Conservation (phyloP, 2,329 filamentous ascomycete genomes). For the Zymoseptoria pseudotritici region DNA sequence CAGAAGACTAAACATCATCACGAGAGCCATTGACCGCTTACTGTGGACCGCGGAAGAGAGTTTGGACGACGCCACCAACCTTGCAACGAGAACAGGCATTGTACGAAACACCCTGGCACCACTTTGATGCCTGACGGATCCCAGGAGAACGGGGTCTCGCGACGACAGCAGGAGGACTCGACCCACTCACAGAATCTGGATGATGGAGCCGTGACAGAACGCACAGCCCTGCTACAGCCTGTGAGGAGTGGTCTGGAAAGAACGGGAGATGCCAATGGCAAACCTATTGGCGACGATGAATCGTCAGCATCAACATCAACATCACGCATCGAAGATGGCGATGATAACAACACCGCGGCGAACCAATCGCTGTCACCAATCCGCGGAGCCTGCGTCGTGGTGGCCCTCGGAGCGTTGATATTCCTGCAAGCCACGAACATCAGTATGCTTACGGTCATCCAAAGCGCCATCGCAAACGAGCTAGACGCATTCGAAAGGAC, state of each 20-base stretch:
- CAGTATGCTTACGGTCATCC: conserved; percentile 72
- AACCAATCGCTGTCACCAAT: conserved; percentile 17
- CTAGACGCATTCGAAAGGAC: conserved; percentile 64
- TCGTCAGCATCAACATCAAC: background rate
- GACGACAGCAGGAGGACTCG: background rate
- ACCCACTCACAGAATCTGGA: background rate
- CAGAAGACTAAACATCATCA: background rate
- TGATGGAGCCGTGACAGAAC: background rate
- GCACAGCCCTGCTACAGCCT: background rate
- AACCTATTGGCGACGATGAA: background rate
- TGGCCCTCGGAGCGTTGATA: conserved; percentile 26
- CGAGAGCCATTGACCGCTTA: background rate
- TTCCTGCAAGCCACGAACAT: conserved; percentile 56
- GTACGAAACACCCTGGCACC: background rate
- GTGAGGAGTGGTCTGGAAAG: background rate
- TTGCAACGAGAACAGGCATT: background rate
- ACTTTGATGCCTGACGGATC: background rate
- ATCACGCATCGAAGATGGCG: background rate
- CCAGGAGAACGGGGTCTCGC: background rate
- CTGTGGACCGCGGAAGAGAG: background rate
- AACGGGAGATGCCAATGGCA: background rate
- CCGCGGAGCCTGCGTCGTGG: conserved; percentile 14
- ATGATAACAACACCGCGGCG: conserved; percentile 15
- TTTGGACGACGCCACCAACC: background rate
- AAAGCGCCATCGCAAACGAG: conserved; percentile 67